Percentiles rank a stretch among this genome's conserved stretches.
Conservation (phyloP, 345 rosid genomes). For the Sapria himalayana region DNA sequence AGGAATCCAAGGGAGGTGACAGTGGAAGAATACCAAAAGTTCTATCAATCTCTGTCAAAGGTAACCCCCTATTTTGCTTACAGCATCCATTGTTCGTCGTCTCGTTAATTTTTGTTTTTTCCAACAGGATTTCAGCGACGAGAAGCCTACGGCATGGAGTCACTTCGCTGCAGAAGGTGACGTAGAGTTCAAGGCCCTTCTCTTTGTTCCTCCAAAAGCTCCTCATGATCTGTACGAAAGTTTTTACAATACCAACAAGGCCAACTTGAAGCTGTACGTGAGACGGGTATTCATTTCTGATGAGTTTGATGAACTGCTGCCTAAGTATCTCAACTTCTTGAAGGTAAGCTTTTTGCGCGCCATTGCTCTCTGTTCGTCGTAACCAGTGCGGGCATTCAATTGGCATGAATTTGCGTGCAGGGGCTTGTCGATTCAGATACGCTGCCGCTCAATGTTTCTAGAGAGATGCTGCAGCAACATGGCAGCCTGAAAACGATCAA, state of each 20-base stretch:
- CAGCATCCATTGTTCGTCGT: no score
- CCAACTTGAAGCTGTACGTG: slow-evolving; percentile 84
- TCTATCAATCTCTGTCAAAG: slow-evolving; percentile 77
- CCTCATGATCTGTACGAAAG: slow-evolving; percentile 86
- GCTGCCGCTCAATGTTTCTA: slow-evolving; percentile 75
- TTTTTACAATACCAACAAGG: slow-evolving; percentile 64
- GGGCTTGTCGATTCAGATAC: slow-evolving; percentile 98
- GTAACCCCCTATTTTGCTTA: slow-evolving; percentile 18
- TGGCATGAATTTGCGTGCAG: no score
- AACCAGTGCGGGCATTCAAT: no score
- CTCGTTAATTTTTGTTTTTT: slow-evolving; percentile 7
- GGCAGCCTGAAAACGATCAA: slow-evolving; percentile 90
- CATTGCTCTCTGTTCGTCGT: no score
- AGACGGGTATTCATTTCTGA: slow-evolving; percentile 94
- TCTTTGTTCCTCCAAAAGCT: slow-evolving; percentile 94
- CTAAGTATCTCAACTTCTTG: slow-evolving; percentile 81
- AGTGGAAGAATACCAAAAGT: slow-evolving; percentile 74
- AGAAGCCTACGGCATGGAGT: slow-evolving; percentile 84
- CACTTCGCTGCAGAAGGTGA: slow-evolving; percentile 95
- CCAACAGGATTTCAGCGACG: slow-evolving; percentile 60
- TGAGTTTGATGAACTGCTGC: slow-evolving; percentile 92
- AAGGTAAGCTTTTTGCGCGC: slow-evolving; percentile 37
- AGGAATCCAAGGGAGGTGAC: slow-evolving; percentile 93
- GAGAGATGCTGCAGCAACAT: slow-evolving; percentile 98
- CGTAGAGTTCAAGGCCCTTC: slow-evolving; percentile 83